Base-by-base conservation (phyloP, 225 moss, liverwort and hornwort species). In the Climacium dendroides region DNA sequence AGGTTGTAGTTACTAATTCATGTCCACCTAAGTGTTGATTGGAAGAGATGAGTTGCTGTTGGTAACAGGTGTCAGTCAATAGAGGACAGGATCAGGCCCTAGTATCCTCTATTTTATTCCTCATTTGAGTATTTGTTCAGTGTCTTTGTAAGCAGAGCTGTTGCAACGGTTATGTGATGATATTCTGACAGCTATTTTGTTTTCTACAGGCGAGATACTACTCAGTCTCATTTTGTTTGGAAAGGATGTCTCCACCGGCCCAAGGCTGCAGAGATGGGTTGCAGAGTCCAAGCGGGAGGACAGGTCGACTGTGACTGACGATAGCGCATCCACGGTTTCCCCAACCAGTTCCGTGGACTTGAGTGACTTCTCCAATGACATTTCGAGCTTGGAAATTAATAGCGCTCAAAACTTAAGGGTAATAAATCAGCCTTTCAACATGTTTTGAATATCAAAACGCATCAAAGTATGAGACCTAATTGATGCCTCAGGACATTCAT, bases 221-320 rank as follows among this genome's bases (percentile, higher is more conserved):
- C 91, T 94, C 19, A 91, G 88, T 80, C 89, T 94, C 69, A 85
- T 87, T 82, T 71, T 94, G 58, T 94, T 94, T 52, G 93, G 93
- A 79, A 91, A 91, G 85, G 92, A 91, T 91, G 82, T 85, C 72
- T 87, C 85, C 43, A 74, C 87, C 53, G 83, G 83, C 74, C 69
- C 85, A 73, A 66, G 74, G 52, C 61, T 88, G 52, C 87, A 87
- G 71, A 87, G 80, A 85, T 85, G 77, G 83, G 48, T 89, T 64
- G 53, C 79, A 13, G 89, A 92, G 53, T 90, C 89, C 64, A 90
- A 67, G 70, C 84, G 59, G 52, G 65, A 78, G 61, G 83, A 89
- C 67, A n/a, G 80, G 39, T 78, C 90, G 69, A 47, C 54, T 25
- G 26, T 85, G 63, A 13, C 62, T 72, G 93, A 92, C 28, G 92